Percentiles rank a stretch among this genome's conserved stretches.
phyloP scores from a whole-genome alignment of 2,329 filamentous ascomycete species.

The Colletotrichum siamense region DNA sequence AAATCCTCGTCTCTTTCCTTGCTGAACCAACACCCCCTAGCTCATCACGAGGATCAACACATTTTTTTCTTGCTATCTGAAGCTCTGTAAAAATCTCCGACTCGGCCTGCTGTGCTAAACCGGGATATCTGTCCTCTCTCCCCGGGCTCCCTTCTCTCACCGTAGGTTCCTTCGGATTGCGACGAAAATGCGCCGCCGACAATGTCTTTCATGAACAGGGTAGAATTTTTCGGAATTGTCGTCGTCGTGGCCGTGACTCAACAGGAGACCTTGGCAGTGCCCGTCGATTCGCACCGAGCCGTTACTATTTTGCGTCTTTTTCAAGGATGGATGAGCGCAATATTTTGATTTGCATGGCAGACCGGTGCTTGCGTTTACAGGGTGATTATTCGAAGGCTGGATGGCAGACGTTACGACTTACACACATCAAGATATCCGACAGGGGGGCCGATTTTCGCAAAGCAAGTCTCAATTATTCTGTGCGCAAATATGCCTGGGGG shows the following conservation, averaged over 20 bases:
- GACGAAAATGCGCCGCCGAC: background rate
- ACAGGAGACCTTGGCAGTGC: background rate
- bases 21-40: background rate
- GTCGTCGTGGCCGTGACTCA: slow-evolving; percentile 12
- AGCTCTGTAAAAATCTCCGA: background rate
- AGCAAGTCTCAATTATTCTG: background rate
- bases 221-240: background rate
- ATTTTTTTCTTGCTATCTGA: background rate
- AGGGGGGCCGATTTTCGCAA: background rate
- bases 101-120: background rate
- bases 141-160: background rate
- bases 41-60: background rate
- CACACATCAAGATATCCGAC: background rate
- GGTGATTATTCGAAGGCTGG: background rate
- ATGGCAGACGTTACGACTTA: background rate
- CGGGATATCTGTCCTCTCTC: background rate
- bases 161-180: background rate
- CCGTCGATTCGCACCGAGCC: background rate
- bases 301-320: background rate
- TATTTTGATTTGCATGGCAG: too few species aligned
- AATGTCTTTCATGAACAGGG: background rate
- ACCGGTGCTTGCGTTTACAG: too few species aligned
- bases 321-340: background rate
- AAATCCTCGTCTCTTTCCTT: background rate
- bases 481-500: background rate